These are phyloP conservation scores for Kwoniella shivajii DNA, from an alignment of 1,284 basidiomycete species.

Conservation along the genomic window DNA sequence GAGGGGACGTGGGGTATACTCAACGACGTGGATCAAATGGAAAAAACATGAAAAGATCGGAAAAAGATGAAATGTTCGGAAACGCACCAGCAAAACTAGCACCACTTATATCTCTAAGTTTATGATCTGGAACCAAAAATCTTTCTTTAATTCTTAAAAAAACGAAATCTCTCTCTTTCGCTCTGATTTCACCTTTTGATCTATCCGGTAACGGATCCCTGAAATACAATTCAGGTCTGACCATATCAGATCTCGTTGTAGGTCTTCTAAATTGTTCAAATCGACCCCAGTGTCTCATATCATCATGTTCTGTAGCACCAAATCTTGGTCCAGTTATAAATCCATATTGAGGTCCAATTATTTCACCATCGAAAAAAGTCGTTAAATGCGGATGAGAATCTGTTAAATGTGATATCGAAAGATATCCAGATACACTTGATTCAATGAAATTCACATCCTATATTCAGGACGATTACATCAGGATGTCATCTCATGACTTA, in stretches of 20 bases:
- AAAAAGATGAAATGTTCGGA: conserved; percentile 1
- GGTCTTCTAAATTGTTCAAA: conserved; percentile 84
- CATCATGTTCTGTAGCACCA: conserved; percentile 83
- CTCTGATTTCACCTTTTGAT: conserved; percentile 29
- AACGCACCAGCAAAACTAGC: conserved; percentile 87
- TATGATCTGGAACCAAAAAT: conserved; percentile 91
- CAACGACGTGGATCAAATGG: not conserved
- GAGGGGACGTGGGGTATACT: too few relatives aligned
- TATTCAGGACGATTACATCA: not conserved
- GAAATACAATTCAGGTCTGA: conserved; percentile 72
- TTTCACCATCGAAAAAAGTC: conserved; percentile 92
- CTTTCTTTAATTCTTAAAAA: conserved; percentile 98
- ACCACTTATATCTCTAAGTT: conserved; percentile 89
- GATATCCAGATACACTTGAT: conserved; percentile 81
- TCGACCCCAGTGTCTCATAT: conserved; percentile 85
- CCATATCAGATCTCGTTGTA: conserved; percentile 60
- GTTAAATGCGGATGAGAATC: conserved; percentile 88
- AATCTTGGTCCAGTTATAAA: conserved; percentile 77
- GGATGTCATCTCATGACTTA: not conserved
- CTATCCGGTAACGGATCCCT: conserved; percentile 56
- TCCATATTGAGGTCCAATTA: conserved; percentile 79
- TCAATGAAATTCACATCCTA: conserved; percentile 80
- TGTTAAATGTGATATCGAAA: conserved; percentile 83
- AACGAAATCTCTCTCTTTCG: conserved; percentile 55
- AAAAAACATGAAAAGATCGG: not conserved